Base-by-base conservation (phyloP, 257 asterid species). In the Jacaranda mimosifolia region DNA sequence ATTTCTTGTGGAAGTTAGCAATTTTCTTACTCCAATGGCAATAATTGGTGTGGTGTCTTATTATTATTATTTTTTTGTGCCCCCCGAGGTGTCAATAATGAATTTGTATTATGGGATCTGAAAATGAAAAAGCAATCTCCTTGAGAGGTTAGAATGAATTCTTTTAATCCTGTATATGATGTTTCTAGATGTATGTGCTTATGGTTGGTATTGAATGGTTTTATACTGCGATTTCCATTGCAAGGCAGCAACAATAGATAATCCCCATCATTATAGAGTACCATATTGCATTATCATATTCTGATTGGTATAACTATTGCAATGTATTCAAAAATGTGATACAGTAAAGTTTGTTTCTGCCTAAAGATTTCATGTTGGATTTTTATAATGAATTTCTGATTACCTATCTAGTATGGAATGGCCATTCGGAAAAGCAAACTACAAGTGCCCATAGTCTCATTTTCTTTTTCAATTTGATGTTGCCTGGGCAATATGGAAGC, bases 31-130 rank as follows among this genome's bases (percentile, higher is more conserved):
- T 26, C 32, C 32, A 26, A 26, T 26, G 32, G 2, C 32, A 26
- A 26, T 26, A 26, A 26, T 26, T 26, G 32, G 32, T 26, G 32
- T 26, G 32, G 32, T 0, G 32, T 26, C 32, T n/a, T n/a, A n/a
- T n/a, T n/a, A n/a, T n/a, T n/a, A 66, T 76, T 38, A 9, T 60
- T 68, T 75, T 52, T 72, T 73, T 26, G 55, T 46, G 49, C 56
- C 73, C 35, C 83, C 77, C 92, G 93, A 97, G 93, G 99, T 76
- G 99, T 95, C 76, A 98, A 95, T 84, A 93, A 89, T 70, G 99
- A 95, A 84, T 89, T 95, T 85, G 94, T 90, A 76, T 72, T 95
- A 77, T 95, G 99, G 99, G 98, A 95, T 80, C 97, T 97, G 18
- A 95, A 90, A 86, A 95, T 89, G 93, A 95, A 93, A 79, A 98